Conservation (phyloP, 2,329 filamentous ascomycete genomes). For the Tolypocladium guangdongense region DNA sequence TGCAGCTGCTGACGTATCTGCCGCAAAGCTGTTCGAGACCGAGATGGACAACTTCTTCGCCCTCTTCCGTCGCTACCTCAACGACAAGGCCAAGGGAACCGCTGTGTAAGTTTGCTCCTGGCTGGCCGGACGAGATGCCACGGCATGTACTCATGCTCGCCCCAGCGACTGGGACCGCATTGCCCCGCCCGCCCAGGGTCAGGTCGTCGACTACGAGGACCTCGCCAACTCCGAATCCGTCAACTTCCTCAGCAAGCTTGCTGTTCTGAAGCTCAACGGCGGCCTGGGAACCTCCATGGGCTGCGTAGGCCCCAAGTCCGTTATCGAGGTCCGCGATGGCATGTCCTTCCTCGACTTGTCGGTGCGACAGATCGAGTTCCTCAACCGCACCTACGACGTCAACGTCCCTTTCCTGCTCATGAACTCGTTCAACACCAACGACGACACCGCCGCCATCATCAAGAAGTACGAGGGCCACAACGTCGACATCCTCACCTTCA, state of each 20-base stretch:
- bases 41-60: slow-evolving; percentile 99
- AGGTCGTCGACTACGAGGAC: slow-evolving; percentile 91
- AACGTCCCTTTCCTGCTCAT: slow-evolving; percentile 98
- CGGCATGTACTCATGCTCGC: slow-evolving; percentile 9
- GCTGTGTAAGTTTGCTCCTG: slow-evolving; percentile 47
- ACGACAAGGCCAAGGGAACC: slow-evolving; percentile 98
- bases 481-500: slow-evolving; percentile 99
- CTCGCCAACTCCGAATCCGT: slow-evolving; percentile 84
- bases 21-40: slow-evolving; percentile 74
- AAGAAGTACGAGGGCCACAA: slow-evolving; percentile 99
- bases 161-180: slow-evolving; percentile 91
- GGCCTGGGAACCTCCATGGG: slow-evolving; percentile 99
- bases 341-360: slow-evolving; percentile 99
- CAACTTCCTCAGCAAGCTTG: slow-evolving; percentile 91
- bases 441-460: slow-evolving; percentile 97
- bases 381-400: slow-evolving; percentile 95
- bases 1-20: background rate
- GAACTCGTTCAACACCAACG: slow-evolving; percentile 99
- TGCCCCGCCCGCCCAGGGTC: slow-evolving; percentile 79
- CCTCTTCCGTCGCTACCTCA: slow-evolving; percentile 94
- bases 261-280: slow-evolving; percentile 98
- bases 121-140: background rate
- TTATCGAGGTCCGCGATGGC: slow-evolving; percentile 98
- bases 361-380: slow-evolving; percentile 96
- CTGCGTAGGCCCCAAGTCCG: slow-evolving; percentile 97